phyloP scores from a whole-genome alignment of 371 early-diverging fungal species.

The Rhizopus delemar region DNA sequence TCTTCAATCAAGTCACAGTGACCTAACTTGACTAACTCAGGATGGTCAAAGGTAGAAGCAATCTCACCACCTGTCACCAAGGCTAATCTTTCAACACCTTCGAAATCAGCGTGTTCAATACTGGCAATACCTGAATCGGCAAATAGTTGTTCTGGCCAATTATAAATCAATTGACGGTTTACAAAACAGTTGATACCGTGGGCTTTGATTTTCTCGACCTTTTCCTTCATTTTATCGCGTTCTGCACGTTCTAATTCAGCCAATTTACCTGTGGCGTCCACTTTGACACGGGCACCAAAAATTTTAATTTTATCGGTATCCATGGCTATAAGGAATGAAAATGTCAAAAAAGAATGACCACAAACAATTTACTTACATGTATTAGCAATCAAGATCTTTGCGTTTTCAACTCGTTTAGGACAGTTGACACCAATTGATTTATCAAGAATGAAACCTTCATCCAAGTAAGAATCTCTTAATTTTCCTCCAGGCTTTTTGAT shows the following conservation, averaged over 20 bases:
- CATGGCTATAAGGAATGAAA: slow-evolving; percentile 70
- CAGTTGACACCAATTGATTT: slow-evolving; percentile 98
- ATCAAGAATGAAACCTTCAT: slow-evolving; percentile 98
- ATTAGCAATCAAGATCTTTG: slow-evolving; percentile 97
- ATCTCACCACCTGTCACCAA: slow-evolving; percentile 98
- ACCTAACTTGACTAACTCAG: slow-evolving; percentile 93
- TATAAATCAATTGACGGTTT: slow-evolving; percentile 99
- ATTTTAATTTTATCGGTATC: slow-evolving; percentile 99
- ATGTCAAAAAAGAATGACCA: slow-evolving; percentile 3
- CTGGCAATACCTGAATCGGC: slow-evolving; percentile 95
- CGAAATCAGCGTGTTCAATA: slow-evolving; percentile 99
- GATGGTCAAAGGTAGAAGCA: slow-evolving; percentile 98
- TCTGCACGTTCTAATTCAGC: slow-evolving; percentile 99
- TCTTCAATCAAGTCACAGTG: slow-evolving; percentile 97
- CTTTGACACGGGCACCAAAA: slow-evolving; percentile 97
- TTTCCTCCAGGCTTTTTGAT: slow-evolving; percentile 98
- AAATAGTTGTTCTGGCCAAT: slow-evolving; percentile 99
- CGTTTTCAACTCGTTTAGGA: slow-evolving; percentile 95
- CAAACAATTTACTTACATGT: slow-evolving; percentile 68
- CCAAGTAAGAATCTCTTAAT: slow-evolving; percentile 95
- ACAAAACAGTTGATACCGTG: slow-evolving; percentile 99
- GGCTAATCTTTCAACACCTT: slow-evolving; percentile 98
- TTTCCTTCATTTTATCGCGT: slow-evolving; percentile 97
- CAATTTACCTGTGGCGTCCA: slow-evolving; percentile 96
- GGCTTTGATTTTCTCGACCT: slow-evolving; percentile 97